phyloP scores from a whole-genome alignment of 345 rosid genomes.

The Gossypium ekmanianum region DNA sequence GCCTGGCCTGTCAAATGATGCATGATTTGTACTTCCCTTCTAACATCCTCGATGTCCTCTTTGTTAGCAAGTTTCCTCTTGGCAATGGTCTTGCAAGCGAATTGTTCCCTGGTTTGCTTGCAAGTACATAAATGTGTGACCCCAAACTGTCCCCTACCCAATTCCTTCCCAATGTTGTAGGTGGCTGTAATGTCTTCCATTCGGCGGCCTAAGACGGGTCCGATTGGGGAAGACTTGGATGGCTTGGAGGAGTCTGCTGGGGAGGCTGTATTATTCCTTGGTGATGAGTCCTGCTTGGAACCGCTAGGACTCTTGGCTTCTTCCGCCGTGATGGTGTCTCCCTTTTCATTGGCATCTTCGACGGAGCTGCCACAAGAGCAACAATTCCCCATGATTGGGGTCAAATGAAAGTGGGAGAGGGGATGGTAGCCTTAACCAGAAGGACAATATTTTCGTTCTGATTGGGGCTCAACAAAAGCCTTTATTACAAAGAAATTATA shows the following conservation, averaged over 20 bases:
- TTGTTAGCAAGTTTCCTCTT: conserved; percentile 79
- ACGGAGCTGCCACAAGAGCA: not conserved
- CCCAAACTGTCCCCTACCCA: conserved; percentile 91
- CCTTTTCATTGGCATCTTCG: not conserved
- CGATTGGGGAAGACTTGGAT: conserved; percentile 44
- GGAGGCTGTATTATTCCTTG: conserved; percentile 23
- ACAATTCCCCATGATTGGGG: conserved; percentile 12
- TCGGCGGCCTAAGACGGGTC: conserved; percentile 79
- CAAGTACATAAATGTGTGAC: conserved; percentile 78
- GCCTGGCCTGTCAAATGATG: conserved; percentile 86
- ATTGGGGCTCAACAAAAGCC: not conserved
- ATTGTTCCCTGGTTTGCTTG: conserved; percentile 65
- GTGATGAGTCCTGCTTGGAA: conserved; percentile 10
- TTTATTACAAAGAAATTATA: conserved; percentile 4
- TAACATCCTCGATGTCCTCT: conserved; percentile 88
- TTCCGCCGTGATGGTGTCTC: not conserved
- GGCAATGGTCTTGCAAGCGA: conserved; percentile 89
- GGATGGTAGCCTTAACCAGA: not conserved
- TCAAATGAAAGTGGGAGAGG: not conserved
- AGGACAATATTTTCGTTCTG: not conserved
- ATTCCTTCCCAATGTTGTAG: conserved; percentile 73
- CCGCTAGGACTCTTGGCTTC: not conserved
- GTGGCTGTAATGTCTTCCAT: conserved; percentile 81
- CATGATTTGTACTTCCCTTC: conserved; percentile 94
- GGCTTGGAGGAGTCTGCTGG: conserved; percentile 29